Evolutionary conservation across 129 eudicot species (phyloP).

Genomic region (Gnaphalium uliginosum): DNA sequence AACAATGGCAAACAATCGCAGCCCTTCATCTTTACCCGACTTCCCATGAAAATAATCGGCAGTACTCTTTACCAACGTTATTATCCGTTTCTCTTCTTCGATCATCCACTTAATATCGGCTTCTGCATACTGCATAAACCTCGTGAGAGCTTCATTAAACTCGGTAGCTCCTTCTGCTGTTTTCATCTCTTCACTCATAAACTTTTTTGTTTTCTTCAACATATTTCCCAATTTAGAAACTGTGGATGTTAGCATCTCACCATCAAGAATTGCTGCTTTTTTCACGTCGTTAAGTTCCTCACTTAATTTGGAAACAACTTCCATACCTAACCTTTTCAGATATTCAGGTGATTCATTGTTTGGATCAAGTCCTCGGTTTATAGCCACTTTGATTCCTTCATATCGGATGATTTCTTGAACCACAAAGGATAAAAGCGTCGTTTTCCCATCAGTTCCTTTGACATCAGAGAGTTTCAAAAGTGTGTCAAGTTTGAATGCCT

Average conservation of each 20-base stretch:
- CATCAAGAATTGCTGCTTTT: conserved; percentile 69
- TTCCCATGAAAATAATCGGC: conserved; percentile 87
- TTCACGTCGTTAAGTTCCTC: conserved; percentile 68
- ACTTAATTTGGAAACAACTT: conserved; percentile 63
- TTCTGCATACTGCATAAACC: conserved; percentile 54
- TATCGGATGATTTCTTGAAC: conserved; percentile 79
- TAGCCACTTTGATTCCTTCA: conserved; percentile 76
- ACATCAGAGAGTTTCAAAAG: conserved; percentile 83
- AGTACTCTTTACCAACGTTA: conserved; percentile 56
- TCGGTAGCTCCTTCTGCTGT: conserved; percentile 45
- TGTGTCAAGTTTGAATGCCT: conserved; percentile 90
- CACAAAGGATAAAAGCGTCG: conserved; percentile 86
- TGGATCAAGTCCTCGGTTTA: conserved; percentile 44
- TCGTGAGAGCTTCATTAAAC: conserved; percentile 38
- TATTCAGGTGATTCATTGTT: conserved; percentile 50
- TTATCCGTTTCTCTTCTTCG: conserved; percentile 64
- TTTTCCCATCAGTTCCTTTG: conserved; percentile 84
- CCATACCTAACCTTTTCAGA: conserved; percentile 55
- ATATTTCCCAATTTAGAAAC: conserved; percentile 60
- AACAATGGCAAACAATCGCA: conserved; percentile 55
- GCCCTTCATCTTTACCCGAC: conserved; percentile 76
- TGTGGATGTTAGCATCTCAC: conserved; percentile 44
- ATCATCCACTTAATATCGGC: conserved; percentile 50
- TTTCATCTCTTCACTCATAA: conserved; percentile 54
- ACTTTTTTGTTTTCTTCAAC: conserved; percentile 38